A percentile compares a stretch with the other conserved stretches of the same genome.
Evolutionary conservation across 176 grass and related monocot genomes (phyloP).

Genomic region (Eleusine indica): DNA sequence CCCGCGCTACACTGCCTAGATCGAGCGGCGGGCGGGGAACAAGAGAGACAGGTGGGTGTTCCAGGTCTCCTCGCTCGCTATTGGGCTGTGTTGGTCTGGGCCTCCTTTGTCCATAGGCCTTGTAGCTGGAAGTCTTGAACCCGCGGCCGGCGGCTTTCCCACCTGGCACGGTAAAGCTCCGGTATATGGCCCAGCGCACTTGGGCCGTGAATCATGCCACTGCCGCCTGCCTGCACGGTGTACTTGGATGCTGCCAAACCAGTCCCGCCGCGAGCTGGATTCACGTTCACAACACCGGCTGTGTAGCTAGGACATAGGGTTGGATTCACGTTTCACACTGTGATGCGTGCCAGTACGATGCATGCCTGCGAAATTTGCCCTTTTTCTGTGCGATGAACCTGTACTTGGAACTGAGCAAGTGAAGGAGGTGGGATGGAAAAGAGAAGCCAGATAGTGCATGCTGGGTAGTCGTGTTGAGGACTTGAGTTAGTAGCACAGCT

Average conservation of each 20-base stretch:
- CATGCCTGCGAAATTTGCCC: neutral
- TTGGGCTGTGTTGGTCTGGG: too few species aligned
- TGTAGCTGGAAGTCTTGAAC: neutral
- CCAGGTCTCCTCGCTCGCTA: too few species aligned
- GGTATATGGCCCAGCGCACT: neutral
- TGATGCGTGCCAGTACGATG: neutral
- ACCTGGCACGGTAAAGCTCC: slow-evolving; percentile 35
- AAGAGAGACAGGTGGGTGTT: too few species aligned
- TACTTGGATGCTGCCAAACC: slow-evolving; percentile 27
- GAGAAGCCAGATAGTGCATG: too few species aligned
- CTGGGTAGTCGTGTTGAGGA: too few species aligned
- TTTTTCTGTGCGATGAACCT: neutral
- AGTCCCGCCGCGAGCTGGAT: neutral
- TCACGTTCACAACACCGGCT: neutral
- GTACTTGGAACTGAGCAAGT: neutral
- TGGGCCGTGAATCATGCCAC: neutral
- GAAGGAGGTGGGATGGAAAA: neutral
- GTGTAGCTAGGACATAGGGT: neutral
- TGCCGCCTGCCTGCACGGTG: neutral
- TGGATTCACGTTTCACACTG: neutral
- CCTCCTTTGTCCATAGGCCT: too few species aligned
- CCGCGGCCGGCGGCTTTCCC: neutral
- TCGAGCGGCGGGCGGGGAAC: too few species aligned
- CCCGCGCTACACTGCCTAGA: too few species aligned
- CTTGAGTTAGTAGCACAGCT: too few species aligned